A percentile compares a stretch with the other conserved stretches of the same genome.
Conservation (phyloP, 2,329 filamentous ascomycete species). For the Rugonectria rugulosa region DNA sequence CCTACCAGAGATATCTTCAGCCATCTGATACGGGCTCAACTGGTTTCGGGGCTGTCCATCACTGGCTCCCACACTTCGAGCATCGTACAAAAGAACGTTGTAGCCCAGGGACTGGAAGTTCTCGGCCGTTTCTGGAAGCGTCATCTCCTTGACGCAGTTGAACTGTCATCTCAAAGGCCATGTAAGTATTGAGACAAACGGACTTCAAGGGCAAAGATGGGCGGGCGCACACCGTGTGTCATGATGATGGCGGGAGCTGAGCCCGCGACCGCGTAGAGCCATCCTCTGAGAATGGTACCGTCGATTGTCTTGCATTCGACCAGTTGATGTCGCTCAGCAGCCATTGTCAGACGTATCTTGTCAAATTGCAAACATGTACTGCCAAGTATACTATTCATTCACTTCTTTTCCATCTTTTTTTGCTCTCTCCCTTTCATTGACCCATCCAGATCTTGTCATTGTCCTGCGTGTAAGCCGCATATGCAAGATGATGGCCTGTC, state of each 20-base stretch:
- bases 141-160: constrained; percentile 41
- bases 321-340: no score
- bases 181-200: constrained; percentile 17
- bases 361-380: no score
- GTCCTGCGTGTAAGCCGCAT: no score
- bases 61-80: constrained; percentile 45
- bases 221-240: constrained; percentile 40
- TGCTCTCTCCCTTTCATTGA: no score
- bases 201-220: no score
- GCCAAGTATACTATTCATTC: no score
- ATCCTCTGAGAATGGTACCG: constrained; percentile 47
- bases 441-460: no score
- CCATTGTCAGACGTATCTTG: no score
- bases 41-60: constrained; percentile 49
- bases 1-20: constrained; percentile 36
- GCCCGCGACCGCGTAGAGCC: constrained; percentile 43
- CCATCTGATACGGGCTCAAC: constrained; percentile 43
- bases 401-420: no score
- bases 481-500: no score
- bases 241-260: constrained; percentile 40
- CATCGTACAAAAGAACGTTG: constrained; percentile 47
- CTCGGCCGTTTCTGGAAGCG: constrained; percentile 43
- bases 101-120: constrained; percentile 44
- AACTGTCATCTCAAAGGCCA: constrained; percentile 16
- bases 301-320: constrained; percentile 52